Conservation (phyloP, 768 basidiomycete species). For the Russula sp. region DNA sequence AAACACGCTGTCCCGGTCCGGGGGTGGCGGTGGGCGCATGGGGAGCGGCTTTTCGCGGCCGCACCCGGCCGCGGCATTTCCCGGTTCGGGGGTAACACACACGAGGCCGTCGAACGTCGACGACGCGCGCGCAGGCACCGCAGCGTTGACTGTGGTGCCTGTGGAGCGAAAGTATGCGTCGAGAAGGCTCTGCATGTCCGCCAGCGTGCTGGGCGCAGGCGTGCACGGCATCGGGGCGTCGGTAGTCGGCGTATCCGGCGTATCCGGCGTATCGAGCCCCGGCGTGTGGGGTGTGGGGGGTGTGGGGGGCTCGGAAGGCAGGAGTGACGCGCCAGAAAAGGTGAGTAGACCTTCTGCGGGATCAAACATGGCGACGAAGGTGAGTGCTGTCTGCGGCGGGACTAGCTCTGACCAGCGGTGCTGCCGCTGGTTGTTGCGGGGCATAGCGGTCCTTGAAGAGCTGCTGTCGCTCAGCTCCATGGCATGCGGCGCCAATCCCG, state of each 20-base stretch:
- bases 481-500: neutral
- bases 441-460: constrained; percentile 2
- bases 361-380: constrained; percentile 57
- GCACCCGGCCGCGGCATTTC: neutral
- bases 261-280: constrained; percentile 4
- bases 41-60: constrained; percentile 19
- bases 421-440: neutral
- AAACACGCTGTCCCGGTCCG: constrained; percentile 22
- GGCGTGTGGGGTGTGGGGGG: neutral
- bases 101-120: constrained; percentile 22
- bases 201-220: constrained; percentile 23
- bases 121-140: constrained; percentile 17
- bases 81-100: neutral
- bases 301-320: constrained; percentile 28
- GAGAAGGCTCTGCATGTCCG: constrained; percentile 23
- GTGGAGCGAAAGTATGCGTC: constrained; percentile 23
- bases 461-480: neutral
- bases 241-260: constrained; percentile 19
- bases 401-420: constrained; percentile 52
- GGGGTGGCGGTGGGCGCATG: constrained; percentile 13
- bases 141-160: neutral
- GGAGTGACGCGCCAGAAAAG: constrained; percentile 47
- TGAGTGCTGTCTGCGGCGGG: constrained; percentile 49
- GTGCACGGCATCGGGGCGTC: constrained; percentile 25
- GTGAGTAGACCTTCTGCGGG: constrained; percentile 51